These are phyloP conservation scores for Cyberlindnera mrakii DNA, from an alignment of 805 yeast genomes.

Conservation along the genomic window DNA sequence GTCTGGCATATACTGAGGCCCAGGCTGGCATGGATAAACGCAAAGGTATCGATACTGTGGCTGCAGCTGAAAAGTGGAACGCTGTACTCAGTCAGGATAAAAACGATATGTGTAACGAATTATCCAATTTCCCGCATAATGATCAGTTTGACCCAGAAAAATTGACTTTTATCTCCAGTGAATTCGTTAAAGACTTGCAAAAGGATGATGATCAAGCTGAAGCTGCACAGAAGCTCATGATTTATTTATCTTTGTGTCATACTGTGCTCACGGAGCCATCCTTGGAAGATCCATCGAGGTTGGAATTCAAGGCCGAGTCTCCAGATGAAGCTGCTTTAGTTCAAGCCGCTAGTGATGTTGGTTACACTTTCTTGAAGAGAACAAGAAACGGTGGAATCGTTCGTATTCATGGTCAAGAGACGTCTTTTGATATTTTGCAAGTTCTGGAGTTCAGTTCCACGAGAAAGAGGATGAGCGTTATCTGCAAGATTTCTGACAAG, in stretches of 20 bases:
- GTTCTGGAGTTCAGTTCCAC: slow-evolving; percentile 75
- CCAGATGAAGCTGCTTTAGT: slow-evolving; percentile 87
- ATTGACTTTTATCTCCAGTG: slow-evolving; percentile 62
- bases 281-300: slow-evolving; percentile 47
- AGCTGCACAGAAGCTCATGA: slow-evolving; percentile 66
- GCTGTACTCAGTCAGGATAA: slow-evolving; percentile 49
- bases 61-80: slow-evolving; percentile 46
- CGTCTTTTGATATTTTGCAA: slow-evolving; percentile 65
- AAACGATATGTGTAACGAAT: slow-evolving; percentile 45
- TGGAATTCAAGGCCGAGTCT: slow-evolving; percentile 69
- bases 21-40: slow-evolving; percentile 71
- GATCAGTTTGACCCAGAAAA: slow-evolving; percentile 45
- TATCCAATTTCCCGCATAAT: slow-evolving; percentile 31
- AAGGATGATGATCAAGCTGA: slow-evolving; percentile 46
- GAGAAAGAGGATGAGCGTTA: slow-evolving; percentile 81
- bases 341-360: slow-evolving; percentile 72
- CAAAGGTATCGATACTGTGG: slow-evolving; percentile 64
- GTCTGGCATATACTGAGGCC: slow-evolving; percentile 79
- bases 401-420: slow-evolving; percentile 59
- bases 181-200: slow-evolving; percentile 53
- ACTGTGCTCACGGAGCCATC: slow-evolving; percentile 70
- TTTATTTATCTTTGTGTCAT: slow-evolving; percentile 70
- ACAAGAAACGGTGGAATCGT: slow-evolving; percentile 64
- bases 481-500: slow-evolving; percentile 54
- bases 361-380: slow-evolving; percentile 60